phyloP scores from a whole-genome alignment of 495 filamentous ascomycete genomes.

The Venustampulla echinocandica region DNA sequence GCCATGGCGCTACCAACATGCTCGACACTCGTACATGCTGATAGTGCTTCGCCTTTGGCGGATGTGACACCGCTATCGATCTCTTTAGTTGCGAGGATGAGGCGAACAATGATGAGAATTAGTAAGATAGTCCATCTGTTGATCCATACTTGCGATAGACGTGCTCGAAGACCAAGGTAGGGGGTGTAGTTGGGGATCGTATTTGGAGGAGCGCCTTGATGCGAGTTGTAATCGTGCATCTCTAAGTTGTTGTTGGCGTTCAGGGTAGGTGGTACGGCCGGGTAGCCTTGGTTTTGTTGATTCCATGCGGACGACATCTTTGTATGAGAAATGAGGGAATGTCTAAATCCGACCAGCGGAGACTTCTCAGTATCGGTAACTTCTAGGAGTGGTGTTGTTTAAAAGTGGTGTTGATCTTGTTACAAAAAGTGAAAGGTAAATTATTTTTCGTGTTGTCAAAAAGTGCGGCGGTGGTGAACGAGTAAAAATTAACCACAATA shows the following conservation, averaged over 20 bases:
- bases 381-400: conserved; percentile 8
- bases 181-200: conserved; percentile 54
- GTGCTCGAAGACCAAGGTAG: conserved; percentile 81
- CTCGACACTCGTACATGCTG: conserved; percentile 86
- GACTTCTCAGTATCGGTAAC: conserved; percentile 23
- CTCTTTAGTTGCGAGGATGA: conserved; percentile 62
- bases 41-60: conserved; percentile 72
- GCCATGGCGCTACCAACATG: conserved; percentile 91
- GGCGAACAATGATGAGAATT: conserved; percentile 70
- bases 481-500: conserved; percentile 18
- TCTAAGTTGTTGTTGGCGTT: conserved; percentile 24
- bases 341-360: conserved; percentile 29
- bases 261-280: conserved; percentile 26
- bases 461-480: conserved; percentile 2
- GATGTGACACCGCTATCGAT: conserved; percentile 63
- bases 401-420: background rate
- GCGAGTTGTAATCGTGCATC: conserved; percentile 18
- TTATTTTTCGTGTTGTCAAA: conserved; percentile 5
- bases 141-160: conserved; percentile 92
- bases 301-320: conserved; percentile 27
- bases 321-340: conserved; percentile 20
- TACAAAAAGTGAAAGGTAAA: background rate
- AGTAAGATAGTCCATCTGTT: conserved; percentile 94
- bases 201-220: conserved; percentile 3
- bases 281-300: conserved; percentile 24